Evolutionary conservation across 176 grass and related monocot species (phyloP).

Genomic region (Triticum urartu): DNA sequence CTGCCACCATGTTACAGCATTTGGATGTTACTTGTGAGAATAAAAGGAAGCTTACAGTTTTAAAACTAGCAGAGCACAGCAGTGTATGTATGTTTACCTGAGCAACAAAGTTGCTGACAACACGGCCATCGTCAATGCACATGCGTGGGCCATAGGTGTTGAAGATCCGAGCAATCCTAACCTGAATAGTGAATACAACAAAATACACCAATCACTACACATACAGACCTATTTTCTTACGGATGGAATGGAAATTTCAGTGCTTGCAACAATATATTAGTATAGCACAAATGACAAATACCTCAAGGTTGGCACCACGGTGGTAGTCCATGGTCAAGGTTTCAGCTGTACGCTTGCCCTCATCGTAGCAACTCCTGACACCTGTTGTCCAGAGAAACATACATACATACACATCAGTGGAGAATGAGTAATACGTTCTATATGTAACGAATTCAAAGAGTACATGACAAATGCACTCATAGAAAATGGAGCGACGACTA

Average conservation of each 20-base stretch:
- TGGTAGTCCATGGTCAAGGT: slow-evolving; percentile 97
- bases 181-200: slow-evolving; percentile 42
- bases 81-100: slow-evolving; percentile 51
- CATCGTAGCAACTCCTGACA: slow-evolving; percentile 89
- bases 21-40: neutral
- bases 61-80: neutral
- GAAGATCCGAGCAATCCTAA: slow-evolving; percentile 85
- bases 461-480: neutral
- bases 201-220: neutral
- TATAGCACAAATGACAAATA: neutral
- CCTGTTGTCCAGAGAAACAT: slow-evolving; percentile 40
- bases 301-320: slow-evolving; percentile 86
- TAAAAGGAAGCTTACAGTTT: neutral
- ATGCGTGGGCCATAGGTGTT: slow-evolving; percentile 92
- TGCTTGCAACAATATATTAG: neutral
- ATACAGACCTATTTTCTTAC: neutral
- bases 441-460: slow-evolving; percentile 7
- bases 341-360: slow-evolving; percentile 89
- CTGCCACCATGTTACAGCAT: slow-evolving; percentile 38
- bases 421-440: neutral
- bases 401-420: slow-evolving; percentile 26
- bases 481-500: neutral
- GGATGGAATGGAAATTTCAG: slow-evolving; percentile 22
- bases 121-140: slow-evolving; percentile 95
- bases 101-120: slow-evolving; percentile 96